Evolutionary conservation across 176 grass and related monocot species (phyloP).

Genomic region (Luzula sylvatica): DNA sequence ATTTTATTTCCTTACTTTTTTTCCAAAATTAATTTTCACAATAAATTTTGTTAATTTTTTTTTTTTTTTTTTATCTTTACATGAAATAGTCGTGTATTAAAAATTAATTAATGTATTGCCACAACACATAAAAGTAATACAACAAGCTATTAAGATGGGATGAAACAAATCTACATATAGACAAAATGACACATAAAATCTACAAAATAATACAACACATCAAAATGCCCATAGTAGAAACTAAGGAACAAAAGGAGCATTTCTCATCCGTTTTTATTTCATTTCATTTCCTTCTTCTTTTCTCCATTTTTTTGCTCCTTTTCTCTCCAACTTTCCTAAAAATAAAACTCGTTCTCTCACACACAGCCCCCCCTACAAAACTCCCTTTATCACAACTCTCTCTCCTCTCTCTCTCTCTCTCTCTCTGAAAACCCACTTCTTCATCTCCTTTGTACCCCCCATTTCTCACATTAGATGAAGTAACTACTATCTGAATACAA

Average conservation of each 20-base stretch:
- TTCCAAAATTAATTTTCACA: no score
- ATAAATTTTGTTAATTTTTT: no score
- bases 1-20: no score
- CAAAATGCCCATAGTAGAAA: slow-evolving; percentile 23
- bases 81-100: no score
- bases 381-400: slow-evolving; percentile 12
- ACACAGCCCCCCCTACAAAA: slow-evolving; percentile 9
- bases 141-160: neutral
- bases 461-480: slow-evolving; percentile 19
- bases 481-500: slow-evolving; percentile 10
- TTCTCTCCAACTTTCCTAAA: slow-evolving; percentile 28
- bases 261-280: slow-evolving; percentile 10
- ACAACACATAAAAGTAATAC: neutral
- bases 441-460: neutral
- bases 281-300: neutral
- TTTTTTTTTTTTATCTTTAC: no score
- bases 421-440: slow-evolving; percentile 1
- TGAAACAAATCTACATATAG: neutral
- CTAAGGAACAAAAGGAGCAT: slow-evolving; percentile 24
- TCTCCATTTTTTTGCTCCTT: slow-evolving; percentile 23
- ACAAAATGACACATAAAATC: neutral
- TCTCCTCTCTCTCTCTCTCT: neutral
- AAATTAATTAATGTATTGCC: neutral
- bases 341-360: slow-evolving; percentile 24
- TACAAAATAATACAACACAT: slow-evolving; percentile 20